phyloP scores from a whole-genome alignment of 441 rosid species.

The Omphalea diandra region DNA sequence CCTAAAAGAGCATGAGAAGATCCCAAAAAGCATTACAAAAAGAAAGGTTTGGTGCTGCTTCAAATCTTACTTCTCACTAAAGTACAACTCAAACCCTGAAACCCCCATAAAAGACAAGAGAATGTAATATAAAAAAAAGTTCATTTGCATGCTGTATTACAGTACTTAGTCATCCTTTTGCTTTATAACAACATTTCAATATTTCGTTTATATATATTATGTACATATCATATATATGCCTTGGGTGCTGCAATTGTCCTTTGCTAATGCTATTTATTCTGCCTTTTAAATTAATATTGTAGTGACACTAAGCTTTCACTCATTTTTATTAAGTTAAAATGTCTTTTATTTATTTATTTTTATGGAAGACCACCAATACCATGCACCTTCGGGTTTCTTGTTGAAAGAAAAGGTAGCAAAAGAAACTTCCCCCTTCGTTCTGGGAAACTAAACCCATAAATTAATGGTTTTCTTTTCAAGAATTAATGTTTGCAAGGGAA shows the following conservation, averaged over 20 bases:
- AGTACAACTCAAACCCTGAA: slow-evolving; percentile 24
- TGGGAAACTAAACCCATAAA: not conserved
- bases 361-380: too few relatives aligned
- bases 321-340: slow-evolving; percentile 16
- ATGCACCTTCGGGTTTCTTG: too few relatives aligned
- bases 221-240: too few relatives aligned
- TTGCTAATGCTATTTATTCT: slow-evolving; percentile 29
- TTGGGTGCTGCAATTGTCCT: slow-evolving; percentile 32
- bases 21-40: slow-evolving; percentile 48
- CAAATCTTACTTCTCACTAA: slow-evolving; percentile 24
- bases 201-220: too few relatives aligned
- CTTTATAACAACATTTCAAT: slow-evolving; percentile 44
- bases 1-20: slow-evolving; percentile 42
- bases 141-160: slow-evolving; percentile 51
- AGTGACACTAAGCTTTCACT: slow-evolving; percentile 32
- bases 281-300: too few relatives aligned
- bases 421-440: too few relatives aligned
- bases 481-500: too few relatives aligned
- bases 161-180: slow-evolving; percentile 30
- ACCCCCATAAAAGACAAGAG: slow-evolving; percentile 40
- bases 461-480: too few relatives aligned
- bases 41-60: slow-evolving; percentile 8
- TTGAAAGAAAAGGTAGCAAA: too few relatives aligned
- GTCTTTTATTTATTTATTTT: not conserved
- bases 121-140: slow-evolving; percentile 7